Evolutionary conservation across 768 basidiomycete species (phyloP).

Genomic region (Amanita exitialis): DNA sequence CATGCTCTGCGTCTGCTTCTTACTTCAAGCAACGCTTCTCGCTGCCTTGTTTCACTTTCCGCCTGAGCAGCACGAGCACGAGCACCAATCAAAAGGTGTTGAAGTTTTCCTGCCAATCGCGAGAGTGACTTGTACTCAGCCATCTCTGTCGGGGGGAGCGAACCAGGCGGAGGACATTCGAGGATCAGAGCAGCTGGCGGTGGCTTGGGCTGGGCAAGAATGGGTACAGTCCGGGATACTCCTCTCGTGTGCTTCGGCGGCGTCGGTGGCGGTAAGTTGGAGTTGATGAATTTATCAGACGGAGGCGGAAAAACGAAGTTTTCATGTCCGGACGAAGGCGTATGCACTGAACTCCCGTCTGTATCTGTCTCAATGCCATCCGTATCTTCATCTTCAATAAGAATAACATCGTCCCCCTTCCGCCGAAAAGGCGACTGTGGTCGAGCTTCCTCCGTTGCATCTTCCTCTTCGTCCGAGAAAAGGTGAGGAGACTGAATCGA

Average conservation of each 20-base stretch:
- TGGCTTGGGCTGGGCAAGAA: constrained; percentile 1
- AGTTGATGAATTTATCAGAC: constrained; percentile 6
- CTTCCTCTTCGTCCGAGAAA: constrained; percentile 32
- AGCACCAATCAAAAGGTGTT: constrained; percentile 29
- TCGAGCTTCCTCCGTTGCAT: constrained; percentile 6
- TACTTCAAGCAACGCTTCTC: constrained; percentile 40
- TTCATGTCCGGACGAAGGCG: constrained; percentile 23
- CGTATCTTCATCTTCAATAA: not conserved
- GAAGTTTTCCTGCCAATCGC: constrained; percentile 25
- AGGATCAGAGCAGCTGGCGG: constrained; percentile 1
- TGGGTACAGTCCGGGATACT: not conserved
- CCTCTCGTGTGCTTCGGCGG: not conserved
- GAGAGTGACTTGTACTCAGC: constrained; percentile 24
- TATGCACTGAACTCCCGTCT: constrained; percentile 40
- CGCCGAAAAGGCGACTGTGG: not conserved
- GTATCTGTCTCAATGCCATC: constrained; percentile 26
- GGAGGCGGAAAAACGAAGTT: constrained; percentile 9
- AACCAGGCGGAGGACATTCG: constrained; percentile 16
- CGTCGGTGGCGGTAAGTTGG: constrained; percentile 3
- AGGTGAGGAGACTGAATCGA: constrained; percentile 21
- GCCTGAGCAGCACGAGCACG: constrained; percentile 29
- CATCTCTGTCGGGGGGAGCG: constrained; percentile 21
- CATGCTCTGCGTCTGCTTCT: constrained; percentile 58
- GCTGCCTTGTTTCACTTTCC: constrained; percentile 28
- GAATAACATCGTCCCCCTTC: not conserved